These are phyloP conservation scores for Polyporus tsugae DNA, from an alignment of 1,284 basidiomycete species.

Conservation along the genomic window DNA sequence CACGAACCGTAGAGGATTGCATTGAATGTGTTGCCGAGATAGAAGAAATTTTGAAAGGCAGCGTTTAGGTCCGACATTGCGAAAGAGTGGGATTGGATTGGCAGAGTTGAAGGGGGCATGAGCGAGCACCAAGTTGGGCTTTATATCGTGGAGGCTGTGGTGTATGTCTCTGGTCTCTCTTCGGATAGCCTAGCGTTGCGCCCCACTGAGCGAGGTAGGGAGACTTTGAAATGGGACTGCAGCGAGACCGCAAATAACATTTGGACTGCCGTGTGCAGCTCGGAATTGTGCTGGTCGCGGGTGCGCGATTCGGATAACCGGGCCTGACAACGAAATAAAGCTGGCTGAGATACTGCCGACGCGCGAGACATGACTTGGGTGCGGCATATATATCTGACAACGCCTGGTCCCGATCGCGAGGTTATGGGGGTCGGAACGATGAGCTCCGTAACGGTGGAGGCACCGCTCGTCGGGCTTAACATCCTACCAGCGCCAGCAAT, in stretches of 20 bases:
- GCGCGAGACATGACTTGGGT: no score
- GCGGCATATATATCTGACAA: no score
- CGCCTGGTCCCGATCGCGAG: neutral
- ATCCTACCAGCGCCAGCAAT: no score
- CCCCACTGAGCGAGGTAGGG: neutral
- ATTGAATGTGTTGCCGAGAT: neutral
- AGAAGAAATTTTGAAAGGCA: conserved; percentile 10
- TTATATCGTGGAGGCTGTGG: neutral
- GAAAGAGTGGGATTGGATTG: neutral
- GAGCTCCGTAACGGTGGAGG: neutral
- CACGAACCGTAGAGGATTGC: conserved; percentile 10
- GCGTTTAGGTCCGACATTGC: neutral
- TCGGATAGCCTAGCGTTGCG: neutral
- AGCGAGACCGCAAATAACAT: neutral
- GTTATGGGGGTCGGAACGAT: neutral
- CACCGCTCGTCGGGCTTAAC: no score
- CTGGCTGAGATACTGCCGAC: no score
- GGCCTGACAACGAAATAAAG: neutral
- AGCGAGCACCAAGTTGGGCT: neutral
- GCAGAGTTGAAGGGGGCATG: neutral
- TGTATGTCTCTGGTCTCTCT: neutral
- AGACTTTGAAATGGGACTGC: neutral
- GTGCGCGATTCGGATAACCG: neutral
- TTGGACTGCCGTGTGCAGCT: neutral
- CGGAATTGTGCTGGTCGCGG: neutral